Evolutionary conservation across 2,329 filamentous ascomycete species (phyloP).

Genomic region (Colletotrichum viniferum): DNA sequence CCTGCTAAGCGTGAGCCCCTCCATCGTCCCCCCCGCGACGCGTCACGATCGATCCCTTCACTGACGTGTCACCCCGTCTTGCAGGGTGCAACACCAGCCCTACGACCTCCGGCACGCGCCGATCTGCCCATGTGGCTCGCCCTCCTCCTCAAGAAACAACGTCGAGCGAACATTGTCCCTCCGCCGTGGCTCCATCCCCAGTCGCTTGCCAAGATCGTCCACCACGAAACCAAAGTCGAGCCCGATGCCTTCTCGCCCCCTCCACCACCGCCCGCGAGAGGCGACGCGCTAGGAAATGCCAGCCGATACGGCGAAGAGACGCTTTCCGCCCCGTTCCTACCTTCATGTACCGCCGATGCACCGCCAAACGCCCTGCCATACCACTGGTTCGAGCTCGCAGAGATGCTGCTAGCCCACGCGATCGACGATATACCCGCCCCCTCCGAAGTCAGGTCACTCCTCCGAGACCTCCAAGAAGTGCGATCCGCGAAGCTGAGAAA

Average conservation of each 20-base stretch:
- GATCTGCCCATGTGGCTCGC: constrained; percentile 92
- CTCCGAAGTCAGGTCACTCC: constrained; percentile 73
- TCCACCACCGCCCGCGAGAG: constrained; percentile 66
- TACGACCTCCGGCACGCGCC: constrained; percentile 81
- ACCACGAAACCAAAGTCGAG: constrained; percentile 77
- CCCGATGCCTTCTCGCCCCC: constrained; percentile 78
- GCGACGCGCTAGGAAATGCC: constrained; percentile 50
- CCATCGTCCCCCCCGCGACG: neutral
- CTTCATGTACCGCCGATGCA: constrained; percentile 72
- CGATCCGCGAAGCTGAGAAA: constrained; percentile 86
- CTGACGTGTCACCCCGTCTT: neutral
- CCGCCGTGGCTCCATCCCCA: constrained; percentile 85
- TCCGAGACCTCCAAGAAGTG: constrained; percentile 86
- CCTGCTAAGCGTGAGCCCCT: constrained; percentile 75
- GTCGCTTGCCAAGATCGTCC: constrained; percentile 77
- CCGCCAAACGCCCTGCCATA: constrained; percentile 80
- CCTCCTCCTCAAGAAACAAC: constrained; percentile 90
- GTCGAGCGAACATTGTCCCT: constrained; percentile 88
- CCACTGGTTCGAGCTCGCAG: constrained; percentile 92
- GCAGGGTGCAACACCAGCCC: constrained; percentile 77
- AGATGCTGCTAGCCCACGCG: constrained; percentile 85
- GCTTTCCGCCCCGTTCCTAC: constrained; percentile 77
- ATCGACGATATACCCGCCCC: constrained; percentile 79
- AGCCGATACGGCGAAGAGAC: constrained; percentile 34
- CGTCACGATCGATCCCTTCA: neutral